Conservation (phyloP, 768 basidiomycete genomes). For the Termitomyces sp. region DNA sequence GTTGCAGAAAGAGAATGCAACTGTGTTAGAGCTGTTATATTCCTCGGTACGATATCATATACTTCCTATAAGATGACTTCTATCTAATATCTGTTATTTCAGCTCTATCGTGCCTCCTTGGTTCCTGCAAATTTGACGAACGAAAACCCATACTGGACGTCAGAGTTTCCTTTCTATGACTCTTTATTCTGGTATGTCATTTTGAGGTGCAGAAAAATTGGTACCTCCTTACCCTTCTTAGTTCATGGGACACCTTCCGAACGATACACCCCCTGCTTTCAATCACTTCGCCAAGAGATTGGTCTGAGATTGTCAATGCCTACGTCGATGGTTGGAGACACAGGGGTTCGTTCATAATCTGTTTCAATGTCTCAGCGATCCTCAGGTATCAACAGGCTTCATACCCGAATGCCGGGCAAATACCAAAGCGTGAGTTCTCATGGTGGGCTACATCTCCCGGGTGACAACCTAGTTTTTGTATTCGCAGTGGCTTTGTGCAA, state of each 20-base stretch:
- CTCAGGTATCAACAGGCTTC: slow-evolving; percentile 24
- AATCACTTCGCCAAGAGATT: slow-evolving; percentile 36
- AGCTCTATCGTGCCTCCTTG: slow-evolving; percentile 46
- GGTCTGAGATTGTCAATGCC: slow-evolving; percentile 41
- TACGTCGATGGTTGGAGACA: slow-evolving; percentile 49
- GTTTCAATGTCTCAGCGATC: neutral
- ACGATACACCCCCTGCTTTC: slow-evolving; percentile 48
- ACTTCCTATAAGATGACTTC: neutral
- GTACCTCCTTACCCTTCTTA: slow-evolving; percentile 12
- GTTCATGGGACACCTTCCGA: slow-evolving; percentile 52
- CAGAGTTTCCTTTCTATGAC: slow-evolving; percentile 42
- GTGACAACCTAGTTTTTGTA: neutral
- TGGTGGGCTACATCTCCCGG: neutral
- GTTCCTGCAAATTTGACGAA: slow-evolving; percentile 45
- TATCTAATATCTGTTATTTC: neutral
- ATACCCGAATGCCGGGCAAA: slow-evolving; percentile 48
- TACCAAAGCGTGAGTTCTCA: slow-evolving; percentile 35
- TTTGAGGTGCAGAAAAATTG: neutral
- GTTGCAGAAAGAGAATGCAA: slow-evolving; percentile 30
- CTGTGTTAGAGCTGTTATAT: slow-evolving; percentile 39
- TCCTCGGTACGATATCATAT: slow-evolving; percentile 32
- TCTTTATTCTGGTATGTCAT: slow-evolving; percentile 41
- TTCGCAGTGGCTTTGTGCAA: slow-evolving; percentile 40
- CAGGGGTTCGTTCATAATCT: slow-evolving; percentile 26
- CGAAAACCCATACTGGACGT: slow-evolving; percentile 48